A percentile compares a stretch with the other conserved stretches of the same genome.
Conservation (phyloP, 2,329 filamentous ascomycete species). For the Colletotrichum somersetense region DNA sequence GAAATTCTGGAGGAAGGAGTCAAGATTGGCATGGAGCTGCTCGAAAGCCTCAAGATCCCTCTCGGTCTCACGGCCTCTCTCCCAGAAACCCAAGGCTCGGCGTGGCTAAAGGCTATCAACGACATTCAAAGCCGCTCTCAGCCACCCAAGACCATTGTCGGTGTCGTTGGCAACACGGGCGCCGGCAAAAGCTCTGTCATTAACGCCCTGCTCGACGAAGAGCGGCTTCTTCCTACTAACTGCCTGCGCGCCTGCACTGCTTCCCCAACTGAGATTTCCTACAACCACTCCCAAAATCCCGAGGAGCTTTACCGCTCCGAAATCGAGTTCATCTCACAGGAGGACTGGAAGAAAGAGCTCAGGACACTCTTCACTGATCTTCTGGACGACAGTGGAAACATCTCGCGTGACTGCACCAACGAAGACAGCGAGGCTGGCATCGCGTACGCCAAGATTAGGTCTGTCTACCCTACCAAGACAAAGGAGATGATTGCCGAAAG, state of each 20-base stretch:
- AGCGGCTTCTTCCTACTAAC: conserved; percentile 59
- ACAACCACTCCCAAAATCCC: conserved; percentile 61
- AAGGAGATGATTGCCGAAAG: conserved; percentile 46
- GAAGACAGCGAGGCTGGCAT: conserved; percentile 58
- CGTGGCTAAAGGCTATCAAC: conserved; percentile 31
- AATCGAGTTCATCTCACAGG: conserved; percentile 67
- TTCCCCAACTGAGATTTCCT: conserved; percentile 71
- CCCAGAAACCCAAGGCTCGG: conserved; percentile 14
- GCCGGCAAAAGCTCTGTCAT: conserved; percentile 74
- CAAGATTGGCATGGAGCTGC: conserved; percentile 22
- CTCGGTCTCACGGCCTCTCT: conserved; percentile 9
- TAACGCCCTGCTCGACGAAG: conserved; percentile 73
- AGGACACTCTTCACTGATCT: conserved; percentile 62
- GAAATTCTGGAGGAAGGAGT: conserved; percentile 30
- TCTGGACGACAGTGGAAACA: conserved; percentile 54
- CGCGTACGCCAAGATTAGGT: conserved; percentile 59
- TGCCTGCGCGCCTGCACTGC: conserved; percentile 74
- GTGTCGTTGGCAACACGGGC: conserved; percentile 72
- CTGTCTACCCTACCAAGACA: conserved; percentile 57
- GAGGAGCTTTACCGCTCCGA: conserved; percentile 62
- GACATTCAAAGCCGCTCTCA: conserved; percentile 48
- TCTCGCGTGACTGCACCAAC: conserved; percentile 53
- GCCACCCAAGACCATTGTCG: conserved; percentile 58
- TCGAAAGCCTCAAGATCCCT: conserved; percentile 24
- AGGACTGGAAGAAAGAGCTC: conserved; percentile 68